A percentile compares a stretch with the other conserved stretches of the same genome.
Conservation (phyloP, 2,329 filamentous ascomycete species). For the Fusarium guadeloupense region DNA sequence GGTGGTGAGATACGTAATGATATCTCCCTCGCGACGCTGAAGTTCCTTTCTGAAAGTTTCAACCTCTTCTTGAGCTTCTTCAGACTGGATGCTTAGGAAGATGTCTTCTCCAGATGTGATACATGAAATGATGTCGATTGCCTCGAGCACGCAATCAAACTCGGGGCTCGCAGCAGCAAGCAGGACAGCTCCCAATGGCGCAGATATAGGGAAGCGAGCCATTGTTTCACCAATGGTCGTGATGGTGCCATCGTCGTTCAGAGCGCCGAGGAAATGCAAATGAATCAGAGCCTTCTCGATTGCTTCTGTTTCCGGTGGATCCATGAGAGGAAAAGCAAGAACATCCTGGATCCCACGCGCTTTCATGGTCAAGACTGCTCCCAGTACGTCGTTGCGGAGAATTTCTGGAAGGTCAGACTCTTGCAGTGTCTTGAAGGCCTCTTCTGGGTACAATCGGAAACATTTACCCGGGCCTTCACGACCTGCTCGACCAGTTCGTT, state of each 20-base stretch:
- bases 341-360: slow-evolving; percentile 87
- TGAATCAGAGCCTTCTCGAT: slow-evolving; percentile 85
- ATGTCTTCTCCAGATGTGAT: slow-evolving; percentile 71
- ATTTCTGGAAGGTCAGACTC: slow-evolving; percentile 88
- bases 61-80: slow-evolving; percentile 64
- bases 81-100: slow-evolving; percentile 67
- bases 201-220: slow-evolving; percentile 83
- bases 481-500: slow-evolving; percentile 89
- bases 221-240: slow-evolving; percentile 79
- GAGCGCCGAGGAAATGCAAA: slow-evolving; percentile 79
- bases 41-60: slow-evolving; percentile 65
- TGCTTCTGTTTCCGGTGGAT: slow-evolving; percentile 78
- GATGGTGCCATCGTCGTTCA: slow-evolving; percentile 77
- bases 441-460: slow-evolving; percentile 86
- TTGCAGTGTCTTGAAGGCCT: slow-evolving; percentile 74
- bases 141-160: slow-evolving; percentile 78
- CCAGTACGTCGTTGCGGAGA: slow-evolving; percentile 85
- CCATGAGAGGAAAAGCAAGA: slow-evolving; percentile 84
- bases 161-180: slow-evolving; percentile 78
- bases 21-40: slow-evolving; percentile 68
- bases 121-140: slow-evolving; percentile 82
- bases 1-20: slow-evolving; percentile 71
- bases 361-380: slow-evolving; percentile 91
- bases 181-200: slow-evolving; percentile 81
- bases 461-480: slow-evolving; percentile 92